Base-by-base conservation (phyloP, 306 rosid genomes). In the Herpetospermum pedunculosum region DNA sequence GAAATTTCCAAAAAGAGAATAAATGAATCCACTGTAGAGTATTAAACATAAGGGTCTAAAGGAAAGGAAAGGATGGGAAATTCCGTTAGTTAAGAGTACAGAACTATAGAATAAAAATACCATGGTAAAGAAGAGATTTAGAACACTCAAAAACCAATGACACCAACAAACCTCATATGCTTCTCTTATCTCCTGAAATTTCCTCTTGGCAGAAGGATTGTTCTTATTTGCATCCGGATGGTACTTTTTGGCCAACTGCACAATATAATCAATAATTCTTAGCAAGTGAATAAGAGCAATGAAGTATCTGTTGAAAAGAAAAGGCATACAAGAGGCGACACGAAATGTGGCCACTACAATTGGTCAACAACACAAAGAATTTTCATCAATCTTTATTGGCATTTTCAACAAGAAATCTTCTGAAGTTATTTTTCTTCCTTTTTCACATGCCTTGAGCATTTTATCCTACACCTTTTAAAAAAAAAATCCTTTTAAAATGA, bases 151-250 rank as follows among this genome's bases (percentile, higher is more conserved):
- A 34, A 35, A 63, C 57, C 54, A 64, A 59, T 37, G 29, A 84
- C 57, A 73, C 57, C 62, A 52, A 71, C 80, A 68, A 30, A 94
- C 99, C 99, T 94, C 96, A 53, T 89, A 91, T 48, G 97, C 99
- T 77, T 91, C 99, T 85, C 88, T 91, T 86, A 94, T 87, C 82
- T 88, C 95, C 76, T 86, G 99, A 87, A 94, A 94, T 76, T 89
- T 89, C 85, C 84, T 88, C 82, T 91, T 94, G 38, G 96, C 88
- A 18, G 92, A 89, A 77, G 95, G 90, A 64, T 88, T 88, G 76
- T 83, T 86, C 87, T 84, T 91, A 80, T 87, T 91, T 75, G 91
- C 95, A 83, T 94, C 99, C 26, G 96, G 99, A 84, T 94, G 99
- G 79, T 88, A 91, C 83, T 82, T 89, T 84, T 91, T 94, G 59